These are phyloP conservation scores for Pseudovirgaria hyperparasitica DNA, from an alignment of 2,329 filamentous ascomycete genomes.

Conservation along the genomic window DNA sequence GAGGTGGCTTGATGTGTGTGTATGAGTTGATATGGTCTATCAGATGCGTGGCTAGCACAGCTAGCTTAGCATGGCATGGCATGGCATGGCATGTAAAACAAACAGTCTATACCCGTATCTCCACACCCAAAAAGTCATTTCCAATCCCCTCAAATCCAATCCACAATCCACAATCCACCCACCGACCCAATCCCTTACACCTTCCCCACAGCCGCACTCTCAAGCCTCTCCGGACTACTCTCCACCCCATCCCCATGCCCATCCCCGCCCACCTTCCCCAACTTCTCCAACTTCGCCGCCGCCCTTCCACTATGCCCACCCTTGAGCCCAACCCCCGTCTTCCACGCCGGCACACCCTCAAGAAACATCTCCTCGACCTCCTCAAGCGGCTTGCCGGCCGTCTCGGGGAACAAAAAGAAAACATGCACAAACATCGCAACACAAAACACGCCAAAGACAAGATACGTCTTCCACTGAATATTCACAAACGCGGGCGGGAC, in stretches of 20 bases:
- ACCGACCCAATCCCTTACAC: too few species aligned
- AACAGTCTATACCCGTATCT: too few species aligned
- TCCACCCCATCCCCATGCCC: slow-evolving; percentile 9
- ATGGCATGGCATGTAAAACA: too few species aligned
- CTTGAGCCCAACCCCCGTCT: slow-evolving; percentile 17
- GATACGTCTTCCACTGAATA: slow-evolving; percentile 46
- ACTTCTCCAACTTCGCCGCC: slow-evolving; percentile 14
- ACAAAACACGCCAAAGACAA: slow-evolving; percentile 32
- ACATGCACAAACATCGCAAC: slow-evolving; percentile 15
- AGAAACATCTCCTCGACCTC: slow-evolving; percentile 44
- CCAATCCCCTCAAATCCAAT: too few species aligned
- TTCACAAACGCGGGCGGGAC: slow-evolving; percentile 42
- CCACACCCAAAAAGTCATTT: too few species aligned
- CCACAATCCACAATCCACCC: too few species aligned
- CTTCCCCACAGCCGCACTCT: too few species aligned
- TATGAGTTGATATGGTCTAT: too few species aligned
- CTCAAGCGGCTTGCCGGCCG: slow-evolving; percentile 39
- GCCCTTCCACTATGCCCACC: slow-evolving; percentile 7
- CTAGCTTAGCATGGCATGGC: too few species aligned
- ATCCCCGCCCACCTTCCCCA: slow-evolving; percentile 6
- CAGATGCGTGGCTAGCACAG: too few species aligned
- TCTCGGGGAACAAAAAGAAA: slow-evolving; percentile 39
- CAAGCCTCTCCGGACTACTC: too few species aligned
- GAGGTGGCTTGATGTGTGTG: too few species aligned
- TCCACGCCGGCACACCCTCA: slow-evolving; percentile 27